Evolutionary conservation across 108 stramenopile genomes (phyloP).

Genomic region (Nitzschia sp.): DNA sequence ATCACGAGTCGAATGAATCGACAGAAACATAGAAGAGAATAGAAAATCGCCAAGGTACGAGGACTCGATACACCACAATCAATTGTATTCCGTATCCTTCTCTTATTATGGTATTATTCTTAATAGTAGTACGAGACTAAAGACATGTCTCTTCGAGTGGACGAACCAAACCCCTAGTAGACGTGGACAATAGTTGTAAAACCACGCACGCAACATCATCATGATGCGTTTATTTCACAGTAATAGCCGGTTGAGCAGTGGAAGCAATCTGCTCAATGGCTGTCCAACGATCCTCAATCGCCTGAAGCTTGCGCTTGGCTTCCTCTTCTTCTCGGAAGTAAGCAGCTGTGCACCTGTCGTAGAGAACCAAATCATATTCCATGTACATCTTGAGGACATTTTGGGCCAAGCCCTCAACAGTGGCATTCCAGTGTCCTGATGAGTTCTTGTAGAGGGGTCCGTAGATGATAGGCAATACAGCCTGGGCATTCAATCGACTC

Average conservation of each 20-base stretch:
- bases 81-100: too few relatives aligned
- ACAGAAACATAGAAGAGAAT: too few relatives aligned
- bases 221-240: conserved; percentile 21
- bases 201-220: background rate
- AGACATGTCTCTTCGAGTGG: too few relatives aligned
- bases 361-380: conserved; percentile 87
- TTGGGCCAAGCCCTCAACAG: conserved; percentile 96
- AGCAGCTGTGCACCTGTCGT: conserved; percentile 84
- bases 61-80: too few relatives aligned
- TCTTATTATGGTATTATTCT: too few relatives aligned
- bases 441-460: conserved; percentile 92
- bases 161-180: too few relatives aligned
- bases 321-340: conserved; percentile 89
- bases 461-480: conserved; percentile 92
- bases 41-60: too few relatives aligned
- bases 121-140: too few relatives aligned
- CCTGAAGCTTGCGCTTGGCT: conserved; percentile 78
- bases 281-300: conserved; percentile 71
- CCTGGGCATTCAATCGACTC: conserved; percentile 81
- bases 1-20: too few relatives aligned
- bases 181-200: too few relatives aligned
- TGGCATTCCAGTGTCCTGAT: conserved; percentile 98
- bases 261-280: conserved; percentile 63
- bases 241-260: conserved; percentile 27
- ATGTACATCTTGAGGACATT: conserved; percentile 95